Evolutionary conservation across 2,329 filamentous ascomycete genomes (phyloP).

Genomic region (Pseudopithomyces maydicus): DNA sequence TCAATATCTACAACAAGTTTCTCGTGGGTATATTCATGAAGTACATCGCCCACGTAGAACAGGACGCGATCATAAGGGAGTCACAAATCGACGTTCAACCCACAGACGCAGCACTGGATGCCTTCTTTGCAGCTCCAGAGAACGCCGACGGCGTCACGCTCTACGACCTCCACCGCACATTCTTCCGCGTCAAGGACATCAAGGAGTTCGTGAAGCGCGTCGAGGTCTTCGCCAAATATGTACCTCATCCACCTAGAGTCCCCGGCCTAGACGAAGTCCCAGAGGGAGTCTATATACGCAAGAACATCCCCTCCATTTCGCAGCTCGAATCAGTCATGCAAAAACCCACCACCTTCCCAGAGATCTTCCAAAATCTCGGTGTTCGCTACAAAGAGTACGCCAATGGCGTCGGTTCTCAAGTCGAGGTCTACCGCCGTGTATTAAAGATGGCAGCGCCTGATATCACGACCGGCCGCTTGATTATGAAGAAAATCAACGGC

Average conservation of each 20-base stretch:
- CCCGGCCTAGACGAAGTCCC: background rate
- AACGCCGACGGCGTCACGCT: background rate
- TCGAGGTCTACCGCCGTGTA: background rate
- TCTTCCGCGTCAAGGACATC: background rate
- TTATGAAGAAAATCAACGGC: background rate
- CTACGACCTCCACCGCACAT: background rate
- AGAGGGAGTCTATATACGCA: conserved; percentile 1
- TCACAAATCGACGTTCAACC: background rate
- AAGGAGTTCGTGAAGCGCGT: background rate
- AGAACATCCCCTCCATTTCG: background rate
- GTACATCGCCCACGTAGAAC: background rate
- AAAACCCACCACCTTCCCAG: background rate
- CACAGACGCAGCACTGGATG: background rate
- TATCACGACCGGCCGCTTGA: background rate
- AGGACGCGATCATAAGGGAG: background rate
- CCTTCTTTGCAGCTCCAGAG: background rate
- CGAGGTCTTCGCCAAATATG: background rate
- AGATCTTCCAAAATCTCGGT: background rate
- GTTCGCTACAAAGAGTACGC: background rate
- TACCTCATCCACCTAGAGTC: background rate
- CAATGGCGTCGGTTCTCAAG: background rate
- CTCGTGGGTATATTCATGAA: background rate
- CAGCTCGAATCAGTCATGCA: background rate
- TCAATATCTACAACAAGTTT: background rate
- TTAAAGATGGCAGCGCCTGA: background rate